These are phyloP conservation scores for Baffinella frigidus DNA, from an alignment of 208 protist genomes.

Conservation along the genomic window DNA sequence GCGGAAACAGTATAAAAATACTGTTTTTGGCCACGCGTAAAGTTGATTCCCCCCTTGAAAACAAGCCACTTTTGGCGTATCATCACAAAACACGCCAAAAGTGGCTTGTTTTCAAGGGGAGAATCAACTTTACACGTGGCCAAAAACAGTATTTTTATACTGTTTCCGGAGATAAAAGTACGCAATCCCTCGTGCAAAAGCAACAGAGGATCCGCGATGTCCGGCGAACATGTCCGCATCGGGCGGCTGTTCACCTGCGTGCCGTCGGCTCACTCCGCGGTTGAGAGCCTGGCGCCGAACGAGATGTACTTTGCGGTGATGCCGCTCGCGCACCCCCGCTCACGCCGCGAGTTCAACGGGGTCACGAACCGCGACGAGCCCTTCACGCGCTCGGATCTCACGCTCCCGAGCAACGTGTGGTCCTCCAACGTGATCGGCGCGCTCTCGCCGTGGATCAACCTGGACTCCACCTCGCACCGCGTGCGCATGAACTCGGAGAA, in stretches of 20 bases:
- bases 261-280: background rate
- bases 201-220: background rate
- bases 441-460: constrained; percentile 63
- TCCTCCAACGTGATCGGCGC: constrained; percentile 71
- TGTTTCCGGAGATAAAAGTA: too few species aligned
- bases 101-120: too few species aligned
- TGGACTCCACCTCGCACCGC: constrained; percentile 41
- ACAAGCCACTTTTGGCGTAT: too few species aligned
- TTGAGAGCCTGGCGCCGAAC: background rate
- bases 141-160: too few species aligned
- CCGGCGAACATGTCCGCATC: background rate
- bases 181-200: too few species aligned
- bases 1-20: too few species aligned
- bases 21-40: too few species aligned
- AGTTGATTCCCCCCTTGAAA: too few species aligned
- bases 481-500: constrained; percentile 50
- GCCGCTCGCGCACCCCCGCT: constrained; percentile 31
- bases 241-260: constrained; percentile 41
- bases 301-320: constrained; percentile 55
- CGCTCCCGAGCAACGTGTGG: constrained; percentile 73
- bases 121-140: too few species aligned
- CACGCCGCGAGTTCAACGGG: constrained; percentile 20
- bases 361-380: background rate
- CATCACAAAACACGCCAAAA: too few species aligned
- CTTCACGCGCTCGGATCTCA: constrained; percentile 71